Evolutionary conservation across 2,329 filamentous ascomycete genomes (phyloP), one percentile per base, ranked within the genome.

Genomic region (Colletotrichum costaricense): DNA sequence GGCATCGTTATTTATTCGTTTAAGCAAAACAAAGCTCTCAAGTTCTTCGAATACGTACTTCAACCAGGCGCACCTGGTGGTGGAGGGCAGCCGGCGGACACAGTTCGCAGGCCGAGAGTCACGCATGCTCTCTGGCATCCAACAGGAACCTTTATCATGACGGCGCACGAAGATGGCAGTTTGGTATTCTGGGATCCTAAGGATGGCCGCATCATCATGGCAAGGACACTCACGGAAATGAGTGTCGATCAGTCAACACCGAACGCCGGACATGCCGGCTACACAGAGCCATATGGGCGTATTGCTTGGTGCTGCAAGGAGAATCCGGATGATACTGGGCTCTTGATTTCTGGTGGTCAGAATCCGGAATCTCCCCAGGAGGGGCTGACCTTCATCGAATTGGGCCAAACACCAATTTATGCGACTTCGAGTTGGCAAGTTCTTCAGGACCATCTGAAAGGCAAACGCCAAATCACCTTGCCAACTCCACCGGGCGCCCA

Each of bases 171-270:
- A 69, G 97, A 99, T 80, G 93, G 93, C 42, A 98, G 94, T 77
- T 85, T 99, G 59, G 96, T 97, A 0, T 93, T 98, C 77, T 99
- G 96, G 95, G 97, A 99, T 81, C 87, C 93, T 1, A 97, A 95
- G 78, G 96, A 98, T 79, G 95, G 94, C 8, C 91, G 94, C 69
- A 86, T 97, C 49, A 85, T 99, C 7, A 91, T 95, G 86, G 95
- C 96, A 4, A 88, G 97, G 77, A 98, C 94, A 0, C 82, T 98
- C 38, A 90, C 92, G 68, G 91, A 94, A 69, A 90, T 89, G 4
- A 90, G 94, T 77, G 86, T 98, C 67, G 90, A 98, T 77, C 89
- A 92, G 75, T 91, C 93, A 2, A 87, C 87, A 0, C 81, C 86
- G 16, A 77, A 84, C 1, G 83, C 88, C 4, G 87, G 86, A 1